Conservation (phyloP, 1,139 yeast species). For the Yamadazyma atlantica region DNA sequence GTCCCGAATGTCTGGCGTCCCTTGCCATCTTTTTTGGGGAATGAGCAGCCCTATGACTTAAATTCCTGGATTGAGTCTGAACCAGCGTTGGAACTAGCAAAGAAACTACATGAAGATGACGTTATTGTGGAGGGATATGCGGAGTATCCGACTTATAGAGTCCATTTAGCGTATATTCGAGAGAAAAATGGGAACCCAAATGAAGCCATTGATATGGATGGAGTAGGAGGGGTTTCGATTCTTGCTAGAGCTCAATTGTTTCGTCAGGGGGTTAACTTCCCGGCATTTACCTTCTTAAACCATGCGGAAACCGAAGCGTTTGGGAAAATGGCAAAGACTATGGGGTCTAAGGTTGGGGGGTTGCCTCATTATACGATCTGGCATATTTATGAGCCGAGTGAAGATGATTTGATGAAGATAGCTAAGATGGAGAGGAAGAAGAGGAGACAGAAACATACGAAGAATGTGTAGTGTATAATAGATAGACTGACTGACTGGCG, state of each 20-base stretch:
- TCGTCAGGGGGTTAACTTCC: slow-evolving; percentile 81
- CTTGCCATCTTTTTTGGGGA: slow-evolving; percentile 69
- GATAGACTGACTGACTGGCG: too few species aligned
- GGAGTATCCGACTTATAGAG: slow-evolving; percentile 87
- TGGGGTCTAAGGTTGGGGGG: slow-evolving; percentile 83
- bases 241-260: slow-evolving; percentile 81
- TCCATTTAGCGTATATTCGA: slow-evolving; percentile 74
- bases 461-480: slow-evolving; percentile 4
- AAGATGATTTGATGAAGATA: slow-evolving; percentile 78
- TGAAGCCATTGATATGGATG: slow-evolving; percentile 74
- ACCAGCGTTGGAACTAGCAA: slow-evolving; percentile 66
- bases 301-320: slow-evolving; percentile 94
- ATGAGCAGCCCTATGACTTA: slow-evolving; percentile 82
- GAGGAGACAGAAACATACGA: slow-evolving; percentile 40
- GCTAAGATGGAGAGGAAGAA: slow-evolving; percentile 70
- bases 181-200: slow-evolving; percentile 62
- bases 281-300: slow-evolving; percentile 83
- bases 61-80: slow-evolving; percentile 88
- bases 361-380: slow-evolving; percentile 87
- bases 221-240: slow-evolving; percentile 89
- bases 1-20: slow-evolving; percentile 95
- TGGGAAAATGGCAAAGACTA: slow-evolving; percentile 79
- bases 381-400: slow-evolving; percentile 90
- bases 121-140: slow-evolving; percentile 91
- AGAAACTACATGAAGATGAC: slow-evolving; percentile 70